A percentile compares a stretch with the other conserved stretches of the same genome.
These are phyloP conservation scores for Spathaspora hagerdaliae DNA, from an alignment of 805 yeast species.

Conservation along the genomic window DNA sequence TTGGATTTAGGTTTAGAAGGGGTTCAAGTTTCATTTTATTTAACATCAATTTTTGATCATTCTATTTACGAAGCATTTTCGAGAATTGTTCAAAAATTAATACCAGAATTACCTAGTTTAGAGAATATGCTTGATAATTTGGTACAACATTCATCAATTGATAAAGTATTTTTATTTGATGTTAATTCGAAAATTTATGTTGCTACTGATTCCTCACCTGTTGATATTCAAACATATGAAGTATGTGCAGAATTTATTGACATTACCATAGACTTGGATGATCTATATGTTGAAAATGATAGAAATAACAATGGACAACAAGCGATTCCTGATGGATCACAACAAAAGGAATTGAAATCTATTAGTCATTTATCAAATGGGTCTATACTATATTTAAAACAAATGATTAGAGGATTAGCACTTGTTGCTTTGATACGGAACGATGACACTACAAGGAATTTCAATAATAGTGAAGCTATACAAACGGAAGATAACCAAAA, in stretches of 20 bases:
- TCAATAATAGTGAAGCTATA: constrained; percentile 14
- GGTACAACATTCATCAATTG: constrained; percentile 85
- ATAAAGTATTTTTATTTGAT: constrained; percentile 90
- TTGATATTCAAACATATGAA: constrained; percentile 91
- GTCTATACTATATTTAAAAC: constrained; percentile 75
- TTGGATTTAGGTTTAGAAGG: constrained; percentile 87
- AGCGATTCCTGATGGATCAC: neutral
- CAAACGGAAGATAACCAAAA: constrained; percentile 18
- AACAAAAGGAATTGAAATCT: constrained; percentile 48
- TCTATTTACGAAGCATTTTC: constrained; percentile 95
- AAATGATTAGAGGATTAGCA: constrained; percentile 91
- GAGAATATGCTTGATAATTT: constrained; percentile 86
- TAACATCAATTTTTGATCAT: constrained; percentile 93
- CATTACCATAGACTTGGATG: constrained; percentile 84
- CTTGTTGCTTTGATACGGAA: constrained; percentile 80
- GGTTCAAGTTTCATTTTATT: constrained; percentile 84
- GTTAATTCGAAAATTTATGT: constrained; percentile 89
- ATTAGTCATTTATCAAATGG: constrained; percentile 80
- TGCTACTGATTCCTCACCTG: constrained; percentile 94
- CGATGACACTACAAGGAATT: constrained; percentile 35
- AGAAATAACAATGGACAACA: constrained; percentile 6
- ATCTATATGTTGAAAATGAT: constrained; percentile 45
- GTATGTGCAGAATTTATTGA: constrained; percentile 97
- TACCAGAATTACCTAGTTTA: constrained; percentile 81
- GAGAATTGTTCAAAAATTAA: constrained; percentile 84